Evolutionary conservation across 352 stramenopile genomes (phyloP), one percentile per base, ranked within the genome.

Genomic region (Blastocystis sp.): DNA sequence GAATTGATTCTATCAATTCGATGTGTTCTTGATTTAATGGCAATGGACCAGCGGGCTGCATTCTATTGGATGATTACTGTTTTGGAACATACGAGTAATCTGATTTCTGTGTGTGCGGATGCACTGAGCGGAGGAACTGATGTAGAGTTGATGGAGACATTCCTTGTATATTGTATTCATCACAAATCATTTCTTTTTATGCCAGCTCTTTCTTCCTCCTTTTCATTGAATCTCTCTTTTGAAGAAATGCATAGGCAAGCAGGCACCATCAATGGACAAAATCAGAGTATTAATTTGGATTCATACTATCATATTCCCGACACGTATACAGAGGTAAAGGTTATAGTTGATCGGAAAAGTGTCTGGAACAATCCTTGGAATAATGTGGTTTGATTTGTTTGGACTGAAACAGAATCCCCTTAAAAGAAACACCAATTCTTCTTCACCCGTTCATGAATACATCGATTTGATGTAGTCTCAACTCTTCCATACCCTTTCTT

Each of bases 361-460:
- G 70, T 66, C 30, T 81, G 70, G 70, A 81, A 64, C 70, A 44
- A 19, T 81, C 15, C 70, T 48, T 81, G 70, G 70, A 81, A 64
- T 24, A 27, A 40, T 35, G 15, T 40, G n/a, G 17, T 35, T 59
- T 2, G 19, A 59, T 78, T 40, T 70, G 13, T 70, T 44, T 40
- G 15, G 40, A 64, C 15, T 81, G 37, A 59, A 59, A 48, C 48
- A 30, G 40, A 60, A 81, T 22, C 11, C 11, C 17, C 33, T 22
- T 48, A 81, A 51, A 81, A 81, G 48, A 64, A 60, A 60, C 70
- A 81, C 37, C 33, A 81, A 27, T 37, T 24, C 70, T 40, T 81
- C 48, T n/a, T 81, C 17, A 22, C 22, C 9, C 54, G 51, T 54
- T 81, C 48, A 51, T 81, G 70, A 37, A 81, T 11, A 40, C 70